Evolutionary conservation across 2,329 filamentous ascomycete genomes (phyloP).

Genomic region (Talaromyces funiculosus): DNA sequence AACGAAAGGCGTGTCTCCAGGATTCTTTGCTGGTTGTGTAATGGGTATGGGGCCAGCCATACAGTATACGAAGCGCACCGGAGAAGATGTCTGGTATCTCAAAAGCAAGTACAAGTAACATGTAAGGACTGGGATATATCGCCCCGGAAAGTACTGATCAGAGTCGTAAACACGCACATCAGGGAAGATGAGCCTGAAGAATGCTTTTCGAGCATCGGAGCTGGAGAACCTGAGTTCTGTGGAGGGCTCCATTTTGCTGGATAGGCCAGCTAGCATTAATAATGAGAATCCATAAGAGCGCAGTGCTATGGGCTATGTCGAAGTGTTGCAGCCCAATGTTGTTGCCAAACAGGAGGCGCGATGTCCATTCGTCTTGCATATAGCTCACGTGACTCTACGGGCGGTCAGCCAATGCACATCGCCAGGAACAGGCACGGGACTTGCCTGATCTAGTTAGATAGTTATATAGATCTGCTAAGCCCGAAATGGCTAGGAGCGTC

Average conservation of each 20-base stretch:
- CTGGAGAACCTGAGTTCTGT: neutral
- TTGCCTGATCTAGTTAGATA: neutral
- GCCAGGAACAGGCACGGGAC: conserved; percentile 7
- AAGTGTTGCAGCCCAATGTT: conserved; percentile 15
- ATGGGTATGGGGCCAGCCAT: conserved; percentile 6
- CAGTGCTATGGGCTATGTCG: neutral
- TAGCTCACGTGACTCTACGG: neutral
- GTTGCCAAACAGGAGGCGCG: conserved; percentile 14
- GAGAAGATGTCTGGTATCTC: neutral
- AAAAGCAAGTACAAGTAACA: neutral
- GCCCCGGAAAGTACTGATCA: neutral
- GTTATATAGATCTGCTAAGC: neutral
- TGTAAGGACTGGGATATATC: neutral
- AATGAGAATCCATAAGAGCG: neutral
- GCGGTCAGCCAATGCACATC: neutral
- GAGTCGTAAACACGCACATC: neutral
- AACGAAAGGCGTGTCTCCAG: neutral
- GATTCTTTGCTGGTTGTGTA: neutral
- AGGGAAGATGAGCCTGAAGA: neutral
- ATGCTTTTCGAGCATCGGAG: neutral
- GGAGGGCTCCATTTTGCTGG: neutral
- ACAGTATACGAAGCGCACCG: neutral
- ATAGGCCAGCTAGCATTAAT: neutral
- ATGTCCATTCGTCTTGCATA: conserved; percentile 1
- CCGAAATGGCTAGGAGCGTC: neutral